phyloP scores from a whole-genome alignment of 495 filamentous ascomycete genomes.

The Penicillium salamii region DNA sequence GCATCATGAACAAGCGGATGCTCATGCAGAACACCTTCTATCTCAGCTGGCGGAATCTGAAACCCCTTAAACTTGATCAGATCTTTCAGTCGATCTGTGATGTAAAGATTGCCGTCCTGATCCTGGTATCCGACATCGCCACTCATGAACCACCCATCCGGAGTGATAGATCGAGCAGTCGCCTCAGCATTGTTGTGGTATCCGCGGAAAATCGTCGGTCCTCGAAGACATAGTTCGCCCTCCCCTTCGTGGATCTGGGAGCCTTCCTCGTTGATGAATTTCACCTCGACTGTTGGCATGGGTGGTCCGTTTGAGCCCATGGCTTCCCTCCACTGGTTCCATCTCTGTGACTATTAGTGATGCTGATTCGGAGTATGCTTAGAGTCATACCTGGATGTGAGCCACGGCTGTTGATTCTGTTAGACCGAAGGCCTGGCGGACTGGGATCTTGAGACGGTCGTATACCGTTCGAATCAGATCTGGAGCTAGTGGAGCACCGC shows the following conservation, averaged over 20 bases:
- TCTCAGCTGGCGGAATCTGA: constrained; percentile 77
- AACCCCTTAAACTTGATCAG: constrained; percentile 36
- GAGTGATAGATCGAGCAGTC: constrained; percentile 44
- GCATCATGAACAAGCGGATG: constrained; percentile 64
- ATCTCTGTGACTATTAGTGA: neutral
- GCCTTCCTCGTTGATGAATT: constrained; percentile 56
- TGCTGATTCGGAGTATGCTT: no score
- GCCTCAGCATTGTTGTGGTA: constrained; percentile 51
- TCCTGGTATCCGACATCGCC: constrained; percentile 56
- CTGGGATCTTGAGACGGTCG: constrained; percentile 58
- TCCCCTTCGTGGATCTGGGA: constrained; percentile 25
- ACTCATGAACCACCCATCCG: constrained; percentile 56
- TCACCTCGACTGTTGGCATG: constrained; percentile 69
- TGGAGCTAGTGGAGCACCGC: constrained; percentile 72
- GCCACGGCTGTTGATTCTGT: constrained; percentile 45
- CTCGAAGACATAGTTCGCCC: constrained; percentile 65
- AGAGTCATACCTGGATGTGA: neutral
- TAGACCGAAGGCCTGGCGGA: constrained; percentile 77
- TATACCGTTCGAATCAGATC: constrained; percentile 72
- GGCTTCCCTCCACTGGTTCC: neutral
- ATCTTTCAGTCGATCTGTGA: constrained; percentile 60
- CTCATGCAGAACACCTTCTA: constrained; percentile 65
- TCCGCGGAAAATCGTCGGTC: constrained; percentile 47
- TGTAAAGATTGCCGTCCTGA: constrained; percentile 41
- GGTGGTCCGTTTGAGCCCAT: constrained; percentile 50